These are phyloP conservation scores for Paecilomyces niveus DNA, from an alignment of 2,329 filamentous ascomycete species.

Conservation along the genomic window DNA sequence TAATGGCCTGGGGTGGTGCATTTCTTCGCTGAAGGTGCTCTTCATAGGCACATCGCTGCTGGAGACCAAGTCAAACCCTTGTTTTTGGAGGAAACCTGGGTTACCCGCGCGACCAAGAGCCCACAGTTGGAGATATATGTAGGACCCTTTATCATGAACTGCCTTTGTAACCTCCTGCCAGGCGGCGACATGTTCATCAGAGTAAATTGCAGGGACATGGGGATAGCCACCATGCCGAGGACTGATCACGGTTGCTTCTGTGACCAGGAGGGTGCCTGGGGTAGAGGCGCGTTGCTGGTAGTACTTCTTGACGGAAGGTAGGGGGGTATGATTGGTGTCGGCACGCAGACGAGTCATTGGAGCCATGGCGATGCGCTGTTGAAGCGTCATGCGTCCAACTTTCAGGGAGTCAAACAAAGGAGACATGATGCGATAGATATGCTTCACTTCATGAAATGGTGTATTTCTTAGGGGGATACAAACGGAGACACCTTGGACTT, in stretches of 20 bases:
- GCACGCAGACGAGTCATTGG: constrained; percentile 51
- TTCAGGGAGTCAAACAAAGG: constrained; percentile 25
- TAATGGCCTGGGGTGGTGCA: neutral
- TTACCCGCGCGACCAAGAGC: constrained; percentile 51
- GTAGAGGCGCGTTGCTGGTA: constrained; percentile 48
- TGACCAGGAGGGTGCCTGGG: constrained; percentile 52
- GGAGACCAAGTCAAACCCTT: neutral
- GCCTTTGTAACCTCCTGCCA: constrained; percentile 57
- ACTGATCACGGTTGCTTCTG: constrained; percentile 50
- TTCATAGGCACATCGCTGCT: neutral
- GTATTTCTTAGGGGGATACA: neutral
- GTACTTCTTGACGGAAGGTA: constrained; percentile 41
- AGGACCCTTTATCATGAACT: constrained; percentile 56
- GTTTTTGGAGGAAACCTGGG: constrained; percentile 23
- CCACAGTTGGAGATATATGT: constrained; percentile 58
- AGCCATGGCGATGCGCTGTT: constrained; percentile 47
- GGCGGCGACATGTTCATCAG: constrained; percentile 46
- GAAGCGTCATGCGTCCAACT: constrained; percentile 35
- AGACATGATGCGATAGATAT: neutral
- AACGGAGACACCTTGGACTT: too few species aligned
- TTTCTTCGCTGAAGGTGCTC: neutral
- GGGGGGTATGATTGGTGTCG: constrained; percentile 43
- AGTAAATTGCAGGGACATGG: constrained; percentile 54
- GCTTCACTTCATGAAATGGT: neutral
- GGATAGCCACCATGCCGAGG: constrained; percentile 40